Base-by-base conservation (phyloP, 306 rosid species). In the Quercus bicolor region DNA sequence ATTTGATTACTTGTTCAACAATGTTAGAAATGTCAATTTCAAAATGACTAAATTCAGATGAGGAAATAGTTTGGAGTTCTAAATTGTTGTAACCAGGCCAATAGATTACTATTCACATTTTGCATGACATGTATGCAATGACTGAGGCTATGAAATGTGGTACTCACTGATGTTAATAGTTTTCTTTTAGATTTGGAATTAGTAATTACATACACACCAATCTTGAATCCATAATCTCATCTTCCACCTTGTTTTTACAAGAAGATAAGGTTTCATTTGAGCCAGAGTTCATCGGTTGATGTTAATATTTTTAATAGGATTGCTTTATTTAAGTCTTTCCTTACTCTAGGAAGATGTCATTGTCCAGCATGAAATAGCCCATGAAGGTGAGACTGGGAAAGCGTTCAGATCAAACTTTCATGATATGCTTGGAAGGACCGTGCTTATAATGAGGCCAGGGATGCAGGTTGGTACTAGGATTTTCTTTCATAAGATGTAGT, bases 361-460 rank as follows among this genome's bases (percentile, higher is more conserved):
- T 70, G 21, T 70, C 65, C 86, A 95, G 98, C 81, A 79, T 82
- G 94, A 92, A 81, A 88, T 95, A 55, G 98, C 97, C 45, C 96
- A 92, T 56, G 98, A 92, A 85, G 97, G 98, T 29, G 98, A 87
- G 84, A 95, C 98, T 0, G 98, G 98, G 4, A 95, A 95, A 87
- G 95, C 82, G 16, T 95, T 85, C 5, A 87, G 90, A 83, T 94
- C 98, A 51, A 89, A 85, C 60, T 92, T 95, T 81, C 93, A 64
- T 15, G 98, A 95, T 74, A 90, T 84, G 68, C 81, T 59, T 53
- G 98, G 98, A 34, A 89, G 98, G 82, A 75, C 96, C 4, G 98
- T 92, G 82, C 97, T 95, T 75, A 91, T 95, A 78, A 60, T 91
- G 89, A 91, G 94, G 84, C 98, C 98, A 15, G 98, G 92, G 70